Percentiles rank a stretch among this genome's conserved stretches.
Evolutionary conservation across 1,284 basidiomycete species (phyloP).

Genomic region (Pseudozyma sp.): DNA sequence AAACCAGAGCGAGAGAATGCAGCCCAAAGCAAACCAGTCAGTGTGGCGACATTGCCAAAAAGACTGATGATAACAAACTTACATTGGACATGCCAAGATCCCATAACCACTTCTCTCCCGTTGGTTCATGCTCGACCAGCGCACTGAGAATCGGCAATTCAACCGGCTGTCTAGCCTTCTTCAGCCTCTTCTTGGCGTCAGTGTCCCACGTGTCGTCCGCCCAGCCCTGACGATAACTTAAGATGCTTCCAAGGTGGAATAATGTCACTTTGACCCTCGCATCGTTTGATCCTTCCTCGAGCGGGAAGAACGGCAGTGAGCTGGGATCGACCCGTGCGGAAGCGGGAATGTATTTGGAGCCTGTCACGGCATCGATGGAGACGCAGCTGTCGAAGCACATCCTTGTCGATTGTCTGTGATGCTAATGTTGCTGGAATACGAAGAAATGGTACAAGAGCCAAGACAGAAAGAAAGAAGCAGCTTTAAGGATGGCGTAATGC

Average conservation of each 20-base stretch:
- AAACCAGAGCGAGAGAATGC: too few relatives aligned
- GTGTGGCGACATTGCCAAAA: too few relatives aligned
- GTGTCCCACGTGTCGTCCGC: conserved; percentile 30
- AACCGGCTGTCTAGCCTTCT: conserved; percentile 12
- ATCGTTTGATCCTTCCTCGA: background rate
- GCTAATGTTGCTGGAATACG: too few relatives aligned
- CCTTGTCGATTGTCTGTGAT: background rate
- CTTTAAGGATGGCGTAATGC: too few relatives aligned
- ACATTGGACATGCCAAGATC: conserved; percentile 23
- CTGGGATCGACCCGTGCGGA: conserved; percentile 18
- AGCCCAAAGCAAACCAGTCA: too few relatives aligned
- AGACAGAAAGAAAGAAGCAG: too few relatives aligned
- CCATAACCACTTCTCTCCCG: conserved; percentile 22
- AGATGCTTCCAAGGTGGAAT: conserved; percentile 20
- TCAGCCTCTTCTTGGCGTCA: background rate
- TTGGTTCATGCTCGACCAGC: conserved; percentile 16
- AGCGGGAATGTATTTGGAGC: conserved; percentile 20
- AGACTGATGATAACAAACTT: background rate
- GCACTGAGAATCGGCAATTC: conserved; percentile 23
- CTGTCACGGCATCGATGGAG: conserved; percentile 8
- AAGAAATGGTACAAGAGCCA: too few relatives aligned
- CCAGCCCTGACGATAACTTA: conserved; percentile 25
- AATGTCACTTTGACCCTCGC: conserved; percentile 11
- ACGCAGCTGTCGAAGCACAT: conserved; percentile 21
- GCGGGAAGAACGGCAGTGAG: conserved; percentile 17